Percentiles rank a stretch among this genome's conserved stretches.
These are phyloP conservation scores for Styphnolobium japonicum DNA, from an alignment of 306 rosid species.

Conservation along the genomic window DNA sequence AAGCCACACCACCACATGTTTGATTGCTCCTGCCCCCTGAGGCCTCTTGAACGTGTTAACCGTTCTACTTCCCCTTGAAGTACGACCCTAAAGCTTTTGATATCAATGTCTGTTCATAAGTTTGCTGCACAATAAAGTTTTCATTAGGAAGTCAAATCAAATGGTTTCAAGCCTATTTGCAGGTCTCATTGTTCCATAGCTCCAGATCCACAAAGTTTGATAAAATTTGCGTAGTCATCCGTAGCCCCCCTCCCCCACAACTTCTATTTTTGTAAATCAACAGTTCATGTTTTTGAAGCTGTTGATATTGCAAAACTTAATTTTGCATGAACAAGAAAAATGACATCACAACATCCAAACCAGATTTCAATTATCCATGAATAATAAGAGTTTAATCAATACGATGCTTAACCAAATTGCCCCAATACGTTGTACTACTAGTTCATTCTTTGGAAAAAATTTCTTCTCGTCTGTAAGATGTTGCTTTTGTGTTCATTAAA, in stretches of 20 bases:
- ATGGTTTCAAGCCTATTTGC: neutral
- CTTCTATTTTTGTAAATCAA: neutral
- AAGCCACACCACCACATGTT: slow-evolving; percentile 28
- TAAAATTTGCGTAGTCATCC: neutral
- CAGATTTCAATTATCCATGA: neutral
- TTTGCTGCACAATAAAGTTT: neutral
- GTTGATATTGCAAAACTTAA: neutral
- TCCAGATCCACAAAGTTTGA: neutral
- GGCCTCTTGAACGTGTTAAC: neutral
- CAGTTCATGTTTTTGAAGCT: neutral
- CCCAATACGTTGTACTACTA: too few relatives aligned
- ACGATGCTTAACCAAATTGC: neutral
- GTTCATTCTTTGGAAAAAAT: neutral
- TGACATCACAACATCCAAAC: neutral
- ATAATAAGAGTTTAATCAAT: neutral
- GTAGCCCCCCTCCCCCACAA: too few relatives aligned
- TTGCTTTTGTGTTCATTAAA: neutral
- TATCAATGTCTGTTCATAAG: neutral
- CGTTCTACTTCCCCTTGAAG: neutral
- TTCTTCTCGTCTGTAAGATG: neutral
- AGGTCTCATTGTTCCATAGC: too few relatives aligned
- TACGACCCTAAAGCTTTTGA: neutral
- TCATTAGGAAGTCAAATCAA: neutral
- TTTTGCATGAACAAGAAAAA: neutral
- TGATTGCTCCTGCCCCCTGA: neutral